Conservation (phyloP, 345 rosid genomes). For the Rhodamnia argentea region DNA sequence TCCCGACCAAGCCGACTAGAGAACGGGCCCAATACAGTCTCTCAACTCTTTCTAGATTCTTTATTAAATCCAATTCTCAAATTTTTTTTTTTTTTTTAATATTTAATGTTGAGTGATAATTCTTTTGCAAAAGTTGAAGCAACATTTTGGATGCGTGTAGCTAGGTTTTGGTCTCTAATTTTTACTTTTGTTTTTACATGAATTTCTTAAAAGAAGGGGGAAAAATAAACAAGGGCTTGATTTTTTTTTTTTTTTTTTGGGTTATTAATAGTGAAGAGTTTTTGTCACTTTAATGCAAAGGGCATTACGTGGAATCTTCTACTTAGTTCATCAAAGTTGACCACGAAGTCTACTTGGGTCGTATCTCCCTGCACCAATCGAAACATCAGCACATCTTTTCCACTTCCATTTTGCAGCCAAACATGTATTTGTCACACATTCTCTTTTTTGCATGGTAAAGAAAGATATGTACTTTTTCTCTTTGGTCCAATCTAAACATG, state of each 20-base stretch:
- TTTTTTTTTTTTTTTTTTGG: neutral
- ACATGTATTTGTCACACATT: neutral
- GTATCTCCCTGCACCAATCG: neutral
- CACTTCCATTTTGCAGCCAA: neutral
- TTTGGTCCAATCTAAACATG: neutral
- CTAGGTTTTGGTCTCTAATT: slow-evolving; percentile 55
- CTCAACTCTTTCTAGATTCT: neutral
- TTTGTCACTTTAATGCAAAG: neutral
- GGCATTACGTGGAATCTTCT: neutral
- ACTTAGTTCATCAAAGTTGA: neutral
- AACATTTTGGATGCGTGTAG: slow-evolving; percentile 33
- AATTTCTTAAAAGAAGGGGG: neutral
- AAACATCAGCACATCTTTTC: neutral
- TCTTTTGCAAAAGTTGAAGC: slow-evolving; percentile 42
- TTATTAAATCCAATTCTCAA: neutral
- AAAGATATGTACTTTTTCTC: neutral
- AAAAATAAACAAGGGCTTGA: neutral
- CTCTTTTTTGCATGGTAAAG: neutral
- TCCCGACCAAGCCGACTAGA: neutral
- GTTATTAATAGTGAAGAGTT: neutral
- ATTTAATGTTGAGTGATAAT: neutral
- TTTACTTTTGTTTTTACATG: slow-evolving; percentile 10
- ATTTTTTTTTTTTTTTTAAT: neutral
- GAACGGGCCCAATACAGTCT: neutral
- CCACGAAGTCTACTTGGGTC: neutral